A percentile compares a stretch with the other conserved stretches of the same genome.
These are phyloP conservation scores for Colletotrichum sp. DNA, from an alignment of 2,329 filamentous ascomycete genomes.

Conservation along the genomic window DNA sequence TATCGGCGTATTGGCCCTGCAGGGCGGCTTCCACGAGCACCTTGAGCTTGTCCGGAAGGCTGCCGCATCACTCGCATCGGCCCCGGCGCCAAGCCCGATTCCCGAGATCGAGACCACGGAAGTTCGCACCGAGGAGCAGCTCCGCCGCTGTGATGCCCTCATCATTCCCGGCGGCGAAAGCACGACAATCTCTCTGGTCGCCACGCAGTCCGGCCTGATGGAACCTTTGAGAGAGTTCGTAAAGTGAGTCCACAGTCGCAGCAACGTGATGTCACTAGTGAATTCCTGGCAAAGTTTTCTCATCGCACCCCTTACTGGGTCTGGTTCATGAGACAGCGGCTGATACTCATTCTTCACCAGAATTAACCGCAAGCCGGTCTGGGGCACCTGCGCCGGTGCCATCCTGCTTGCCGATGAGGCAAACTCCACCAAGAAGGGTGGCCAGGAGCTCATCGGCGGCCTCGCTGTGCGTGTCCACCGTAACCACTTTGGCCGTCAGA, in stretches of 20 bases:
- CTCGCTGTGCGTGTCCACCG: slow-evolving; percentile 89
- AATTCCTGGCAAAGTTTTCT: not conserved
- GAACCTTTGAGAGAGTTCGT: slow-evolving; percentile 89
- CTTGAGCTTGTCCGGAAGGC: slow-evolving; percentile 76
- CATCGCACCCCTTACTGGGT: not conserved
- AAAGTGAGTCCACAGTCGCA: slow-evolving; percentile 63
- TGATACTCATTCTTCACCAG: slow-evolving; percentile 44
- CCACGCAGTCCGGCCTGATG: slow-evolving; percentile 78
- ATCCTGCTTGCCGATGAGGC: slow-evolving; percentile 90
- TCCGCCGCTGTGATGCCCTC: slow-evolving; percentile 78
- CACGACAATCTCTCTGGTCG: slow-evolving; percentile 90
- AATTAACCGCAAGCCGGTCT: slow-evolving; percentile 78
- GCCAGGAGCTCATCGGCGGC: slow-evolving; percentile 92
- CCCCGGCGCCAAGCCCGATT: slow-evolving; percentile 21
- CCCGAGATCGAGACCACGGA: slow-evolving; percentile 66
- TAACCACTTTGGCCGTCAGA: slow-evolving; percentile 94
- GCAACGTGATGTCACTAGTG: not conserved
- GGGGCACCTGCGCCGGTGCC: slow-evolving; percentile 95
- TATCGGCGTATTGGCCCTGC: slow-evolving; percentile 74
- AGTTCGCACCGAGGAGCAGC: slow-evolving; percentile 76
- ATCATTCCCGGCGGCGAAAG: slow-evolving; percentile 95
- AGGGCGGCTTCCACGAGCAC: slow-evolving; percentile 94
- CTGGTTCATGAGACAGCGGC: not conserved
- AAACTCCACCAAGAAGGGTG: slow-evolving; percentile 86
- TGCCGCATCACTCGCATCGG: slow-evolving; percentile 49